These are phyloP conservation scores for Boletus eberwhitei DNA, from an alignment of 768 basidiomycete genomes.

Conservation along the genomic window DNA sequence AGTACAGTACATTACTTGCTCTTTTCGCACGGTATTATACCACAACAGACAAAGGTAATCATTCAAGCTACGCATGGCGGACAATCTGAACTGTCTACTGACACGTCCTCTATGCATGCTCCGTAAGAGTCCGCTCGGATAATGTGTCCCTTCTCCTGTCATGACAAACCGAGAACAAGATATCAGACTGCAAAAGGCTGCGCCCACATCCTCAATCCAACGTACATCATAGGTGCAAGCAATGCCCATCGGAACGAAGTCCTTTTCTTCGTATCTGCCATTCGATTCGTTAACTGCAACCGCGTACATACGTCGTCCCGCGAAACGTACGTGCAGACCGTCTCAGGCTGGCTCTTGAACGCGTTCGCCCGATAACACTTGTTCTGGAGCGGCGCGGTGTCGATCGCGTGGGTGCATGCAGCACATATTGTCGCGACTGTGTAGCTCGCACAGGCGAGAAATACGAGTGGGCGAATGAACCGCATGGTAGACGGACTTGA, in stretches of 20 bases:
- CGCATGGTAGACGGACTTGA: background rate
- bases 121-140: background rate
- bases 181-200: background rate
- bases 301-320: too few species aligned
- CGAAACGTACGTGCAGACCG: background rate
- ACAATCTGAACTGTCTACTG: background rate
- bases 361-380: background rate
- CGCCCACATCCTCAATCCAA: background rate
- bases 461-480: background rate
- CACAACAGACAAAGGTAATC: background rate
- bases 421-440: background rate
- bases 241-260: background rate
- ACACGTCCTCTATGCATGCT: background rate
- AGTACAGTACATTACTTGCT: background rate
- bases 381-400: background rate
- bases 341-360: background rate
- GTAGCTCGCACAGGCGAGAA: background rate
- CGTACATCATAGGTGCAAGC: background rate
- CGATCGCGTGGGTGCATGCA: background rate
- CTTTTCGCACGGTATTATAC: constrained; percentile 7
- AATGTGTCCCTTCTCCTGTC: background rate
- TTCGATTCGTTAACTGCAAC: background rate
- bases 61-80: background rate
- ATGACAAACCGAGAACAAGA: background rate
- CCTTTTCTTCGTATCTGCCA: background rate